Percentiles rank a stretch among this genome's conserved stretches.
phyloP scores from a whole-genome alignment of 2,329 filamentous ascomycete species.

The Nigrospora sphaerica region DNA sequence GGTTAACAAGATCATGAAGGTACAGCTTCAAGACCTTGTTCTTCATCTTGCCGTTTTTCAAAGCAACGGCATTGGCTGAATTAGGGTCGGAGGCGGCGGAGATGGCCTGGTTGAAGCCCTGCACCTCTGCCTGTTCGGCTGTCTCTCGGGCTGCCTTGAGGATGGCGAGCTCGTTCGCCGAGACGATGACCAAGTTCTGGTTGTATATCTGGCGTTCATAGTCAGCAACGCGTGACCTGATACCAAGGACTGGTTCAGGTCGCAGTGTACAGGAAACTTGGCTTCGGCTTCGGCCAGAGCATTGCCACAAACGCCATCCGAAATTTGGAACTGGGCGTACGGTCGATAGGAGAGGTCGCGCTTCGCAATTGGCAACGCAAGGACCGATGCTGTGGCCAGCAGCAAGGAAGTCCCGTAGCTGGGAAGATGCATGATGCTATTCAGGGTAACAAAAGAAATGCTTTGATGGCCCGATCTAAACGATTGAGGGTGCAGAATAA shows the following conservation, averaged over 20 bases:
- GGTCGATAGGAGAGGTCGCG: conserved; percentile 5
- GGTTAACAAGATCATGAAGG: conserved; percentile 41
- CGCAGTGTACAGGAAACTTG: conserved; percentile 40
- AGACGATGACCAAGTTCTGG: conserved; percentile 37
- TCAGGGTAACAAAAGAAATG: too few species aligned
- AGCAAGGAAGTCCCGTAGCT: too few species aligned
- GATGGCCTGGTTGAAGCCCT: conserved; percentile 47
- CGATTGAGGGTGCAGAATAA: too few species aligned
- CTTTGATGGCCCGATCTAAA: too few species aligned
- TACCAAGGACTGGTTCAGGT: neutral
- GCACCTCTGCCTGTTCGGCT: conserved; percentile 46
- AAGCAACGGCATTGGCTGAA: conserved; percentile 29
- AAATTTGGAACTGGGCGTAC: conserved; percentile 35
- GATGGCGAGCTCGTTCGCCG: conserved; percentile 39
- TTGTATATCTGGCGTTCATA: conserved; percentile 28
- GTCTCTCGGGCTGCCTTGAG: conserved; percentile 40
- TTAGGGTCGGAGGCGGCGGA: conserved; percentile 29
- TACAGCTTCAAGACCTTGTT: conserved; percentile 54
- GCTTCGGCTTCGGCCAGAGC: conserved; percentile 45
- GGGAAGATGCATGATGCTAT: too few species aligned
- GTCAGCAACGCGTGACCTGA: neutral
- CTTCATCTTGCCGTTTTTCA: conserved; percentile 51
- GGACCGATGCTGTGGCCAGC: too few species aligned
- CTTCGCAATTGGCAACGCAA: conserved; percentile 3
- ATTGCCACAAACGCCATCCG: conserved; percentile 42